Evolutionary conservation across 164 flowering plant genomes (phyloP), one percentile per base, ranked within the genome.

Genomic region (Tetracentron sinense): DNA sequence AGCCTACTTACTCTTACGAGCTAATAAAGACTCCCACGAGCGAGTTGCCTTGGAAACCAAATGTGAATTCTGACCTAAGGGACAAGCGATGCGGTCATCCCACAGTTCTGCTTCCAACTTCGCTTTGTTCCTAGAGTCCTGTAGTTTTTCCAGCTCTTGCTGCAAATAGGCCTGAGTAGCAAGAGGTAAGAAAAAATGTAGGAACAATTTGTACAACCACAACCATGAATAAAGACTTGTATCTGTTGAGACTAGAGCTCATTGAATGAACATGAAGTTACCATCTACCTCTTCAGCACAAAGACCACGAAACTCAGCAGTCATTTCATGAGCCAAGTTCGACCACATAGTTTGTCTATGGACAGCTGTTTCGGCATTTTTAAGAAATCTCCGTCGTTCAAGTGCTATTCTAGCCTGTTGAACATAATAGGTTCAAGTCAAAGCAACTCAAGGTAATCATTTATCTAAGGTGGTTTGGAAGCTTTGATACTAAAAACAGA

Each of bases 301-400:
- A 56, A 95, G 91, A 58, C 96, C 93, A 72, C 99, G 97, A 76
- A 90, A 95, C 72, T 92, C 99, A 65, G 98, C 94, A 58, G 99
- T 92, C 92, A 92, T 92, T 72, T 95, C 99, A 78, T 95, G 99
- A 75, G 99, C 99, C 77, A 95, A 79, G 71, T 79, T 77, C 27
- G 98, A 92, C 99, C 99, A 92, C 85, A 82, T 88, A 35, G 90
- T 91, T 72, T 92, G 99, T 63, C 95, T 83, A 29, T 82, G 92
- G 6, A 95, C 98, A 62, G 98, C 97, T 56, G 81, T 78, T 72
- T 90, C 96, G 47, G 98, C 98, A 83, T 88, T 90, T 73, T 85
- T 87, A 42, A 92, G 83, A 73, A 95, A 95, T 62, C 72, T 79
- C 73, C 96, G 76, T 58, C 99, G 62, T 70, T 95, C 99, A 62